Conservation (phyloP, 2,329 filamentous ascomycete species). For the Fusarium camptoceras region DNA sequence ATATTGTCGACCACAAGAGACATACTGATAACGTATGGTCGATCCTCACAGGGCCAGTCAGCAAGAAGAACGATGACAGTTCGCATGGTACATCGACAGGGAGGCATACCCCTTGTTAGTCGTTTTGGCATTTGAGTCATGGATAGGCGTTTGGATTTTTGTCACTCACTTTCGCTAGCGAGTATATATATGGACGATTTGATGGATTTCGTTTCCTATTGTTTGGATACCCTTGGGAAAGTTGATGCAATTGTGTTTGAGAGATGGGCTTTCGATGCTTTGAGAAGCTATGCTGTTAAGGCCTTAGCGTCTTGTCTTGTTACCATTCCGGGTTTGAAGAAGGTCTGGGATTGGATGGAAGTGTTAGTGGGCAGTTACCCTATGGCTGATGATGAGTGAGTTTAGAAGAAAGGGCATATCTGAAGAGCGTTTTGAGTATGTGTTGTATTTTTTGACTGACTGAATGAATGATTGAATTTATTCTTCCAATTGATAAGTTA, state of each 20-base stretch:
- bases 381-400: not conserved
- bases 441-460: not conserved
- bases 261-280: not conserved
- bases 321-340: conserved; percentile 13
- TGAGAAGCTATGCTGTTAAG: conserved; percentile 9
- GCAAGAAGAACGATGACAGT: not conserved
- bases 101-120: not conserved
- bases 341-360: conserved; percentile 16
- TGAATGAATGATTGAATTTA: accelerated
- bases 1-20: conserved; percentile 32
- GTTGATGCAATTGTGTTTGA: not conserved
- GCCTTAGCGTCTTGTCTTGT: conserved; percentile 9
- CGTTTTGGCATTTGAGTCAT: not conserved
- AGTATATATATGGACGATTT: not conserved
- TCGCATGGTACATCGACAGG: not conserved
- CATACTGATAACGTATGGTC: conserved; percentile 7
- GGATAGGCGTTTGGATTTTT: not conserved
- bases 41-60: conserved; percentile 17
- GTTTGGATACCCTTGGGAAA: conserved; percentile 1
- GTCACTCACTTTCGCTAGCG: too few relatives aligned
- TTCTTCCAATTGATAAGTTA: too few relatives aligned
- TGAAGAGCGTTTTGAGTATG: too few relatives aligned
- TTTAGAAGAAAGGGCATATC: not conserved
- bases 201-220: not conserved
- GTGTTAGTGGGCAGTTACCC: not conserved